phyloP scores from a whole-genome alignment of 495 filamentous ascomycete species.

The Cenococcum geophilum region DNA sequence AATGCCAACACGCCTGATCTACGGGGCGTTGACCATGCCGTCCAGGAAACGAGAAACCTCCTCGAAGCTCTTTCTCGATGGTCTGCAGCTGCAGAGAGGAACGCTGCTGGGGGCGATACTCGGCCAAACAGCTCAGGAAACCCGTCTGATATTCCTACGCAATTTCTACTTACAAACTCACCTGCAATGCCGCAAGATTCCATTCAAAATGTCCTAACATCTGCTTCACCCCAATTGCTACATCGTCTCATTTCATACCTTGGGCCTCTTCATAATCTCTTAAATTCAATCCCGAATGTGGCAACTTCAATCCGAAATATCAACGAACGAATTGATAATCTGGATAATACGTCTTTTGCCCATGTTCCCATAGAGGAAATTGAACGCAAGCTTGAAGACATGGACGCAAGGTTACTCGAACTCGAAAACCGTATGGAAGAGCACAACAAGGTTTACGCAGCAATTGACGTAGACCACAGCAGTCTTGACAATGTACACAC shows the following conservation, averaged over 20 bases:
- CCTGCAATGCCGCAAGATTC: conserved; percentile 15
- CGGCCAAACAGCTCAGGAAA: conserved; percentile 14
- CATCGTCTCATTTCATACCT: conserved; percentile 29
- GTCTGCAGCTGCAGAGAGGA: conserved; percentile 9
- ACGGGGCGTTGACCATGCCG: conserved; percentile 23
- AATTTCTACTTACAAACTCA: conserved; percentile 11
- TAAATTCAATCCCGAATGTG: conserved; percentile 31
- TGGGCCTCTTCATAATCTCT: conserved; percentile 26
- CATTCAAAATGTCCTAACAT: conserved; percentile 15
- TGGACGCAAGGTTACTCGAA: conserved; percentile 54
- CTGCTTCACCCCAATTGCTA: conserved; percentile 20
- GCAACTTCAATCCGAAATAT: conserved; percentile 43
- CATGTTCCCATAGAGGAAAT: conserved; percentile 52
- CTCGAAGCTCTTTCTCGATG: conserved; percentile 12
- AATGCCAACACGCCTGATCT: conserved; percentile 38
- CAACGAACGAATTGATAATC: conserved; percentile 50
- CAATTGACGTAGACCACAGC: conserved; percentile 41
- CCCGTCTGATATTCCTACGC: neutral
- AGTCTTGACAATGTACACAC: conserved; percentile 8
- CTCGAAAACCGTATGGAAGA: conserved; percentile 57
- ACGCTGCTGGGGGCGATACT: conserved; percentile 2
- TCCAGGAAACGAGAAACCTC: conserved; percentile 26
- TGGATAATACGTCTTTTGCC: conserved; percentile 57
- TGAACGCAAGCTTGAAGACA: conserved; percentile 51
- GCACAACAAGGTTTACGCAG: conserved; percentile 46